These are phyloP conservation scores for Acmispon strigosus DNA, from an alignment of 306 rosid species.

Conservation along the genomic window DNA sequence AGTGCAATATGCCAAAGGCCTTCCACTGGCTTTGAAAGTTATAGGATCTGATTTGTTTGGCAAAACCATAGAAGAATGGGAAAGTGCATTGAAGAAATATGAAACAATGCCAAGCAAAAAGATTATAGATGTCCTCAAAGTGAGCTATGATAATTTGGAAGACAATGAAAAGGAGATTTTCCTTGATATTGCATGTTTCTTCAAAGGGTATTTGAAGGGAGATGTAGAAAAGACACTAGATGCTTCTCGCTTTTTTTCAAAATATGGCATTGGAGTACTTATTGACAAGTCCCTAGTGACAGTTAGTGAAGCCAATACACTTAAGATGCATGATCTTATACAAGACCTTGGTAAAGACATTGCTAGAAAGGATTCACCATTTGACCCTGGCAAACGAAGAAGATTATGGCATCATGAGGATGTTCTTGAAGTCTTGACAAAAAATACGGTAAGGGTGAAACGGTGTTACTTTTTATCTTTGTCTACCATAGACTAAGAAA, in stretches of 20 bases:
- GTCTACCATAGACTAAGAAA: too few relatives aligned
- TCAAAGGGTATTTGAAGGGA: not conserved
- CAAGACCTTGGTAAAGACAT: slow-evolving; percentile 36
- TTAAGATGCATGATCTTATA: slow-evolving; percentile 35
- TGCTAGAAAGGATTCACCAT: slow-evolving; percentile 20
- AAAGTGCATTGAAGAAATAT: not conserved
- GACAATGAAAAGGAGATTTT: slow-evolving; percentile 4
- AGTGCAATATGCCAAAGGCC: slow-evolving; percentile 25
- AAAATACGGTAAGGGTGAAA: not conserved
- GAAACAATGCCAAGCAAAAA: not conserved
- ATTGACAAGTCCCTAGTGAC: slow-evolving; percentile 14
- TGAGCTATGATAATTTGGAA: slow-evolving; percentile 26
- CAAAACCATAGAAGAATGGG: slow-evolving; percentile 14
- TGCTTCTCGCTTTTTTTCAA: not conserved
- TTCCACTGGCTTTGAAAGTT: slow-evolving; percentile 23
- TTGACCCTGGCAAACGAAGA: slow-evolving; percentile 7
- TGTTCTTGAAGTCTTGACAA: not conserved
- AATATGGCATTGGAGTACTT: slow-evolving; percentile 8
- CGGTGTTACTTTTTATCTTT: too few relatives aligned
- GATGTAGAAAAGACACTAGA: slow-evolving; percentile 7
- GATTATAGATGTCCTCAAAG: not conserved
- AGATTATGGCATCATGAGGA: slow-evolving; percentile 34
- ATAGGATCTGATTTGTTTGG: slow-evolving; percentile 10
- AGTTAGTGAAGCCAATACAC: not conserved
- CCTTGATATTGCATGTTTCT: slow-evolving; percentile 40